Evolutionary conservation across 441 rosid genomes (phyloP).

Genomic region (Metrosideros polymorpha): DNA sequence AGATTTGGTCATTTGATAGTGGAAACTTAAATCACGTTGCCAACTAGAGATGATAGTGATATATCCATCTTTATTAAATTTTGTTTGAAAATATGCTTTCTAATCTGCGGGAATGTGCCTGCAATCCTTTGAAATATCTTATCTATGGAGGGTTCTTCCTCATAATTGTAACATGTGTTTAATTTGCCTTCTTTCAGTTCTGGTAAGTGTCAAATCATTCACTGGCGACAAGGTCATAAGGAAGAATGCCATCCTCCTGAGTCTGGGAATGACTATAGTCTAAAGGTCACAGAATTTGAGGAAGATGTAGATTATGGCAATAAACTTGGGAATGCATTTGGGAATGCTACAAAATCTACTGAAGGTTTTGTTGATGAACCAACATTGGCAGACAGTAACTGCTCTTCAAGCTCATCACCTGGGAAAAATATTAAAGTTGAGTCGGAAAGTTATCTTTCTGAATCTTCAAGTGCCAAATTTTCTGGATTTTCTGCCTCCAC

Average conservation of each 20-base stretch:
- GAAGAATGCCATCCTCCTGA: slow-evolving; percentile 70
- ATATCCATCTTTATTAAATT: not conserved
- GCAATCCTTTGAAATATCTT: not conserved
- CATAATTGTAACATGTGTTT: not conserved
- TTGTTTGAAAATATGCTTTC: not conserved
- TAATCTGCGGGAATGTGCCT: not conserved
- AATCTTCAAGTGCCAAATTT: slow-evolving; percentile 47
- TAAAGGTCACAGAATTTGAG: slow-evolving; percentile 16
- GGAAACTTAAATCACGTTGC: not conserved
- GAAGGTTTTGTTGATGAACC: slow-evolving; percentile 21
- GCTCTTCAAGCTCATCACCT: slow-evolving; percentile 19
- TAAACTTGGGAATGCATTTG: slow-evolving; percentile 16
- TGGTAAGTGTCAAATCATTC: slow-evolving; percentile 79
- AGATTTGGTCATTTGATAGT: not conserved
- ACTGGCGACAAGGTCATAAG: slow-evolving; percentile 98
- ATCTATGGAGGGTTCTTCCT: not conserved
- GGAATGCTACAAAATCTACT: slow-evolving; percentile 16
- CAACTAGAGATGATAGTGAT: not conserved
- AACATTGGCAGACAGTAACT: slow-evolving; percentile 14
- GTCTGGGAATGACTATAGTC: slow-evolving; percentile 20
- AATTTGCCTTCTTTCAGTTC: slow-evolving; percentile 44
- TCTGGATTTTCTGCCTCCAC: slow-evolving; percentile 64
- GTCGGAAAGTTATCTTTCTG: slow-evolving; percentile 37
- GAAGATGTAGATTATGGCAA: slow-evolving; percentile 6
- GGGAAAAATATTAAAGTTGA: slow-evolving; percentile 28